phyloP scores from a whole-genome alignment of 169 alveolate species.

The Cryptosporidium bovis region DNA sequence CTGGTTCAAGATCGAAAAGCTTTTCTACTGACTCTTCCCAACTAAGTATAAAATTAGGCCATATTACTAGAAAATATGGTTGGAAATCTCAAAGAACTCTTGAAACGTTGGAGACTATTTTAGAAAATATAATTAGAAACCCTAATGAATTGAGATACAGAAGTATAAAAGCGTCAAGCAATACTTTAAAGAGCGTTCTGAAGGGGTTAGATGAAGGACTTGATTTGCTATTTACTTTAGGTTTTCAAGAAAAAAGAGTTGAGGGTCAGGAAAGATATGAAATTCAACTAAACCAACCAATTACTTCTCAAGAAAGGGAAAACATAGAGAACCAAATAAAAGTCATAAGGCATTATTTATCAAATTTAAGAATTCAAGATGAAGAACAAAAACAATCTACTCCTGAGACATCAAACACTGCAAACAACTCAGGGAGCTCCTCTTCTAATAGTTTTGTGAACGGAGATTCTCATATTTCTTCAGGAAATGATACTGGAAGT shows the following conservation, averaged over 20 bases:
- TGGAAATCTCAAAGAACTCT: slow-evolving; percentile 41
- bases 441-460: background rate
- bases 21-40: background rate
- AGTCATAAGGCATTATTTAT: background rate
- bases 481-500: background rate
- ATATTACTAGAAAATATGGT: slow-evolving; percentile 24
- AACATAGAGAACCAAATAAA: background rate
- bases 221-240: slow-evolving; percentile 15
- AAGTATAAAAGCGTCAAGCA: slow-evolving; percentile 64
- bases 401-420: background rate
- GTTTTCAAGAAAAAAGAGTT: slow-evolving; percentile 20
- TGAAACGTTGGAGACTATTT: slow-evolving; percentile 62
- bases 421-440: background rate
- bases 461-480: background rate
- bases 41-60: slow-evolving; percentile 2
- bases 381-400: background rate
- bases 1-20: background rate
- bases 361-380: slow-evolving; percentile 3
- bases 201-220: slow-evolving; percentile 59
- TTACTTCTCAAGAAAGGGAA: slow-evolving; percentile 15
- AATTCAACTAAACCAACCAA: slow-evolving; percentile 54
- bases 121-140: slow-evolving; percentile 30
- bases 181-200: slow-evolving; percentile 16
- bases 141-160: slow-evolving; percentile 54
- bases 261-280: slow-evolving; percentile 50